Evolutionary conservation across 2,329 filamentous ascomycete species (phyloP), one percentile per base, ranked within the genome.

Genomic region (Pseudopithomyces chartarum): DNA sequence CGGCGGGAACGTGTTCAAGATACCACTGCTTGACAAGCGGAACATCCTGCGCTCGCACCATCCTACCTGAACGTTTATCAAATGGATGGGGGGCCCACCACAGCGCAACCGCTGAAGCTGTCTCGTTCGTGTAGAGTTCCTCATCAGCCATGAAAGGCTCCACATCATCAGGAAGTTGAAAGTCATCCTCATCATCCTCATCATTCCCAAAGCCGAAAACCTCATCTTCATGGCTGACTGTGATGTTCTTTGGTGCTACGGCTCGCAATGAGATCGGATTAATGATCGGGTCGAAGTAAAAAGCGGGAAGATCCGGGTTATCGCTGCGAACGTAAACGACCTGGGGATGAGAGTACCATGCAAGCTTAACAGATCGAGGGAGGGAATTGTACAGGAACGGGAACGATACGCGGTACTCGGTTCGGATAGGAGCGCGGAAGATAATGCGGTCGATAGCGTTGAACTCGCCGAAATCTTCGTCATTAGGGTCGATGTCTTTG

Each of bases 41-140:
- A 19, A 99, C 95, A 76, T 99, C 96, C 76, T 99, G 93, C 12
- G 95, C 95, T 52, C 96, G 87, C 58, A 98, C 93, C 93, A 97
- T 99, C 64, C 88, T 90, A 34, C 95, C 95, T 38, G 95, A 98
- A 55, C 95, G 87, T 69, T 92, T 88, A 76, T 99, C 89, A 74
- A 99, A 99, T 0, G 96, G 95, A 73, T 91, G 97, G 22, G 95
- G 96, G 26, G 95, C 94, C 96, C 96, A 99, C 94, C 95, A 99
- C 20, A 99, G 81, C 49, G 92, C 87, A 62, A 99, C 97, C 2
- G 95, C 96, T 12, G 92, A 89, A 2, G 93, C 86, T 4, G 95
- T 99, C 58, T 98, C 91, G 15, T 90, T 87, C 2, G 90, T 97
- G 69, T 92, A 94, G 1, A 99, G 81, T 36, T 95, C 90, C 69